These are phyloP conservation scores for Chenopodium suecicum DNA, from an alignment of 148 eudicot genomes.

Conservation along the genomic window DNA sequence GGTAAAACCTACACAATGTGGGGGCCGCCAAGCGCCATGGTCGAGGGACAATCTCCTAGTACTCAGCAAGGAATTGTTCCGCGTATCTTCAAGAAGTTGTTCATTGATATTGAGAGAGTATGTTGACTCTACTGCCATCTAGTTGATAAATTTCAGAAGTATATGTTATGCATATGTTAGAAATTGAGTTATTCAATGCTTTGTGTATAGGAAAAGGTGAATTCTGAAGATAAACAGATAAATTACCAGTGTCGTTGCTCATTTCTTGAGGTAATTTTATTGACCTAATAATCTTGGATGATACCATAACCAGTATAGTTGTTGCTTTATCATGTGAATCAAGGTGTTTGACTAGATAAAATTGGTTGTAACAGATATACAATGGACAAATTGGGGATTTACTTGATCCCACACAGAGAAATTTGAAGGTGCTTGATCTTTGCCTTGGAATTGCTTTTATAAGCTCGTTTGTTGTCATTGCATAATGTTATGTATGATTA, in stretches of 20 bases:
- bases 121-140: conserved; percentile 18
- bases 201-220: conserved; percentile 51
- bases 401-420: conserved; percentile 79
- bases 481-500: conserved; percentile 1
- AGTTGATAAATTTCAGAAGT: neutral
- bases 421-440: conserved; percentile 60
- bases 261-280: conserved; percentile 76
- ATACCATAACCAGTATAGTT: neutral
- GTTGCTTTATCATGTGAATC: neutral
- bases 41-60: conserved; percentile 56
- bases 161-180: neutral
- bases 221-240: conserved; percentile 58
- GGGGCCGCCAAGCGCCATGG: conserved; percentile 96
- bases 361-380: conserved; percentile 50
- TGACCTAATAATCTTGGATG: neutral
- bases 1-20: conserved; percentile 97
- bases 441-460: neutral
- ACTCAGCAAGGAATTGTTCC: conserved; percentile 82
- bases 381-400: conserved; percentile 87
- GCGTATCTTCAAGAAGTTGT: conserved; percentile 74
- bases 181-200: conserved; percentile 7
- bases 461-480: conserved; percentile 7
- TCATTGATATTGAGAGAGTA: conserved; percentile 82
- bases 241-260: conserved; percentile 94
- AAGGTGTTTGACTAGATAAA: conserved; percentile 4